phyloP scores from a whole-genome alignment of 169 alveolate species.

The Babesia bigemina region DNA sequence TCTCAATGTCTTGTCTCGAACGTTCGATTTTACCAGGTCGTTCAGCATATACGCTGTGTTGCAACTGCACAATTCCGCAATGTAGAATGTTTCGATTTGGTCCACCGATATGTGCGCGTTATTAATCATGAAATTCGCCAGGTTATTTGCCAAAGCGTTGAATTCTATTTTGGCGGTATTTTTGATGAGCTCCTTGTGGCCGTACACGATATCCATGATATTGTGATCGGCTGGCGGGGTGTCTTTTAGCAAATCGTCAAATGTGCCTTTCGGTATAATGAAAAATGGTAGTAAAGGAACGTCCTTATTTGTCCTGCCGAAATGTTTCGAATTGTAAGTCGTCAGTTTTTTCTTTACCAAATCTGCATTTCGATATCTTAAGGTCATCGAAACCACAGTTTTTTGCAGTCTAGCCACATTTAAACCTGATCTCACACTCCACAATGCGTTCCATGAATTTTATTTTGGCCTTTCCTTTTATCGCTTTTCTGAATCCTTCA shows the following conservation, averaged over 20 bases:
- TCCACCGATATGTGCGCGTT: not conserved
- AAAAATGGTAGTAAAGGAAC: constrained; percentile 6
- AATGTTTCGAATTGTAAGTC: not conserved
- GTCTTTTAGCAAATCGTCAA: constrained; percentile 3
- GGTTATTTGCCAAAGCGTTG: not conserved
- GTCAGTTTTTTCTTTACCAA: not conserved
- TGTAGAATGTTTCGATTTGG: constrained; percentile 9
- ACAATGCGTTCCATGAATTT: constrained; percentile 3
- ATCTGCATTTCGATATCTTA: constrained; percentile 1
- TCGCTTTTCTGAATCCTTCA: constrained; percentile 5
- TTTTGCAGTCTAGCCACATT: not conserved
- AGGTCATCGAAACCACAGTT: not conserved
- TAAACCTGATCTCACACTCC: constrained; percentile 4
- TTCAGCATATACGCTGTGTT: not conserved
- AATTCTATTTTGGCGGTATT: not conserved
- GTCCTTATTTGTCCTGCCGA: not conserved
- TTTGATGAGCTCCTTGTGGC: not conserved
- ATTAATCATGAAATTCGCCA: not conserved
- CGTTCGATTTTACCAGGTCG: not conserved
- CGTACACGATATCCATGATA: not conserved
- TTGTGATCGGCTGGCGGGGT: not conserved
- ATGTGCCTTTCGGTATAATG: not conserved
- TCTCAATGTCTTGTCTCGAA: not conserved
- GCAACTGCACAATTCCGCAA: constrained; percentile 8
- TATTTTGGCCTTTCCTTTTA: not conserved